Evolutionary conservation across 1,139 yeast species (phyloP), one percentile per base, ranked within the genome.

Genomic region (Sugiyamaella xylanicola): DNA sequence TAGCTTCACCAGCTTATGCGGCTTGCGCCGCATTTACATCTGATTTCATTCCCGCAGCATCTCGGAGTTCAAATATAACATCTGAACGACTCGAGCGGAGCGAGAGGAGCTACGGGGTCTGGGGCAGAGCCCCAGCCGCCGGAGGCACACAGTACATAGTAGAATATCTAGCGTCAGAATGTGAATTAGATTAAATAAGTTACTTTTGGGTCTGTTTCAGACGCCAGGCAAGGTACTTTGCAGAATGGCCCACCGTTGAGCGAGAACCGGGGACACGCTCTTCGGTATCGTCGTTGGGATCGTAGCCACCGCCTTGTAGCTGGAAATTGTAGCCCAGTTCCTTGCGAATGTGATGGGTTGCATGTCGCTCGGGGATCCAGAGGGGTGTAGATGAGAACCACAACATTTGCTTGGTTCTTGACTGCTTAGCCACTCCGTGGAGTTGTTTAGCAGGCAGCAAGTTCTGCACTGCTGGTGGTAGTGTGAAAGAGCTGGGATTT

Each of bases 371-470:
- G 1, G 80, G 72, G 16, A 85, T 72, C 53, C 78, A 74, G 8
- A 86, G 74, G 11, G 96, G 95, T 5, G 96, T 91, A 1, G 93
- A 83, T 59, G 89, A 79, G 71, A 85, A 89, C 92, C 96, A 91
- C 19, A 88, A 72, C 41, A 86, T 74, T 55, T 86, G 66, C 39
- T 68, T 67, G 42, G 62, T 63, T 42, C 58, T 52, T 48, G 65
- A 60, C 43, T 59, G 52, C 49, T 61, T 62, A 13, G 68, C 66
- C 41, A 68, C 68, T 27, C 63, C 61, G 4, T 59, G 63, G 21
- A 65, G 58, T 32, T 65, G 64, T 37, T 59, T 48, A 1, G 56
- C 51, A 9, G 68, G 65, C 41, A 68, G 57, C 47, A 60, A 54
- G 9, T 54, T 55, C 54, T 67, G 69, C 1, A 62, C 58, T 4